A percentile compares a stretch with the other conserved stretches of the same genome.
phyloP scores from a whole-genome alignment of 2,329 filamentous ascomycete species.

The Tricladium varicosporioides region DNA sequence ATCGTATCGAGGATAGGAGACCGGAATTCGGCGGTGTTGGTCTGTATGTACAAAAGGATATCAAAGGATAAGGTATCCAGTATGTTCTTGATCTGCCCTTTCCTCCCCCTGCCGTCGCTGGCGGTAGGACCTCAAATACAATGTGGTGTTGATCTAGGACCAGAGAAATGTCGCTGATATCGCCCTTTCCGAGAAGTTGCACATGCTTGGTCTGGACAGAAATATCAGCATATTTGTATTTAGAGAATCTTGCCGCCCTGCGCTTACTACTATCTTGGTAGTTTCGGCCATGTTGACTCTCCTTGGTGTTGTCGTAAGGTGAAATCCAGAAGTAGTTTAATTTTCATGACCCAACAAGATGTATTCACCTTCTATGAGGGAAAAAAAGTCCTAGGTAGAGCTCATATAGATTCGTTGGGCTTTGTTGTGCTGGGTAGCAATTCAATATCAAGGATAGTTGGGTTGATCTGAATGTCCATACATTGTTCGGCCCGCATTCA shows the following conservation, averaged over 20 bases:
- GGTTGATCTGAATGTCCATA: not conserved
- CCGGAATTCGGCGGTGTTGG: constrained; percentile 68
- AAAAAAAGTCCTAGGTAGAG: not conserved
- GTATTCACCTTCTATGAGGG: not conserved
- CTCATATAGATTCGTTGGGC: not conserved
- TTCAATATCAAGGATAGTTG: not conserved
- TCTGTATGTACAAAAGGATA: constrained; percentile 75
- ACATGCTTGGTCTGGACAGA: constrained; percentile 55
- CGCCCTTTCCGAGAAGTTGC: constrained; percentile 56
- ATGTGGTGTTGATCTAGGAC: constrained; percentile 55
- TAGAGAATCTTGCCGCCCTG: constrained; percentile 8
- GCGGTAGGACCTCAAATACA: constrained; percentile 42
- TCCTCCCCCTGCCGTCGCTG: not conserved
- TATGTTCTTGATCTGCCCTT: constrained; percentile 55
- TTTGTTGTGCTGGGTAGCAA: not conserved
- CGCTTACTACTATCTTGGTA: constrained; percentile 45
- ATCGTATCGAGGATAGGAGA: constrained; percentile 76
- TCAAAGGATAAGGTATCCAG: constrained; percentile 95
- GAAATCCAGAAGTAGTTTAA: constrained; percentile 11
- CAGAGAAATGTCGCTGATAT: constrained; percentile 54
- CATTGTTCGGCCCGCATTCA: constrained; percentile 6
- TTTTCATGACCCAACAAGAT: constrained; percentile 14
- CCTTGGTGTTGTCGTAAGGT: constrained; percentile 19
- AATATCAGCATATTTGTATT: constrained; percentile 11
- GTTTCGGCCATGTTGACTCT: constrained; percentile 38